Base-by-base conservation (phyloP, 2,329 filamentous ascomycete species). In the Seiridium unicorne region DNA sequence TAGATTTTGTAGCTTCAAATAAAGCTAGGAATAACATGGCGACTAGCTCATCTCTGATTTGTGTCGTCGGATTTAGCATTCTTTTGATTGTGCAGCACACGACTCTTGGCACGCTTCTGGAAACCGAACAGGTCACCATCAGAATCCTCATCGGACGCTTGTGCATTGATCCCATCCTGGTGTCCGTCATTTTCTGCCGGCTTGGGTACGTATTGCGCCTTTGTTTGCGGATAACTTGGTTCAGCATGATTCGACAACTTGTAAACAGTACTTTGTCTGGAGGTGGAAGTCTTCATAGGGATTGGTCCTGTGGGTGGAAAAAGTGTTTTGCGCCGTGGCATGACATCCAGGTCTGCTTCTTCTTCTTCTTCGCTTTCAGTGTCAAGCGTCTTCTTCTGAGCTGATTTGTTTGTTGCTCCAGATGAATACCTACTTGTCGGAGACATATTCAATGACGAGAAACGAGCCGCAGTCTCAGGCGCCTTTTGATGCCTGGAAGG, bases 1-100 rank as follows among this genome's bases (percentile, higher is more conserved):
- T 53, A 38, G 47, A 49, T 6, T 5, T 32, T 9, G 34, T 63
- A 61, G 63, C 26, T n/a, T 61, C 42, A 58, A 3, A 58, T 44
- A 32, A 51, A 58, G 10, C 44, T 46, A 44, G 36, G 46, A 51
- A 60, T 60, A 26, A 60, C 9, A 18, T 60, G 36, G 34, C 40
- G 18, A 42, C n/a, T 35, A 40, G 46, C 13, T n/a, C 18, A n/a
- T 18, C 6, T 10, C 5, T 47, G 40, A 47, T 57, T 26, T 26
- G n/a, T 6, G 7, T 38, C 36, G 40, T 32, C 36, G 42, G 40
- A 13, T 46, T 57, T n/a, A 10, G 54, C 31, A 31, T 6, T 36
- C 40, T n/a, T 47, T 35, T 13, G 18, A 38, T 42, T 44, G 8
- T 51, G 56, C 8, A 8, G 36, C 1, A 13, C 44, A 44, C 47